phyloP scores from a whole-genome alignment of 2,329 filamentous ascomycete species.

The Claviceps quebecensis region DNA sequence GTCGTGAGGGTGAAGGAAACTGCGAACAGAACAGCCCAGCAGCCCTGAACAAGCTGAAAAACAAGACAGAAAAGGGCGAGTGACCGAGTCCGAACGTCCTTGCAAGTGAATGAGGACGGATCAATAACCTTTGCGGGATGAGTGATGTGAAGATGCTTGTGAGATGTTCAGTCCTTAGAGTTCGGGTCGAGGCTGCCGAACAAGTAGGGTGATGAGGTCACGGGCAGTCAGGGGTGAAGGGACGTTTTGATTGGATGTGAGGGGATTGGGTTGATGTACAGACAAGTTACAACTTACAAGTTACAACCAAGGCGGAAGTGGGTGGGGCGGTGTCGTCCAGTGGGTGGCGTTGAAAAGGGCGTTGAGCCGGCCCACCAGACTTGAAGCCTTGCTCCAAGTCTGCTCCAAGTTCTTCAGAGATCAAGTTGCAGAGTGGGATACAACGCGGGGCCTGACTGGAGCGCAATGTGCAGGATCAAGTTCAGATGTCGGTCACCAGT shows the following conservation, averaged over 20 bases:
- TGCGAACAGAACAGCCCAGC: not conserved
- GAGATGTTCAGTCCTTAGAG: slow-evolving; percentile 1
- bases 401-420: too few species aligned
- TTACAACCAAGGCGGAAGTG: slow-evolving; percentile 1
- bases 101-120: not conserved
- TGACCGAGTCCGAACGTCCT: not conserved
- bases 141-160: not conserved
- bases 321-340: slow-evolving; percentile 5
- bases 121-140: slow-evolving; percentile 2
- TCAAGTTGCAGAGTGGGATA: too few species aligned
- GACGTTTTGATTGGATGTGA: slow-evolving; percentile 10
- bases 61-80: not conserved
- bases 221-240: slow-evolving; percentile 8
- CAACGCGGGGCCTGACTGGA: too few species aligned
- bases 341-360: not conserved
- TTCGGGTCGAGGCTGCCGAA: slow-evolving; percentile 5
- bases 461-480: too few species aligned
- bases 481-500: too few species aligned
- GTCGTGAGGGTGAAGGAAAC: not conserved
- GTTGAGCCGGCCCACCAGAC: too few species aligned
- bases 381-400: too few species aligned
- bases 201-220: slow-evolving; percentile 13
- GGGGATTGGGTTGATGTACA: not conserved
- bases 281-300: too few species aligned
- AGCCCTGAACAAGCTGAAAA: not conserved